phyloP scores from a whole-genome alignment of 2,329 filamentous ascomycete species.

The Cladophialophora bantiana region DNA sequence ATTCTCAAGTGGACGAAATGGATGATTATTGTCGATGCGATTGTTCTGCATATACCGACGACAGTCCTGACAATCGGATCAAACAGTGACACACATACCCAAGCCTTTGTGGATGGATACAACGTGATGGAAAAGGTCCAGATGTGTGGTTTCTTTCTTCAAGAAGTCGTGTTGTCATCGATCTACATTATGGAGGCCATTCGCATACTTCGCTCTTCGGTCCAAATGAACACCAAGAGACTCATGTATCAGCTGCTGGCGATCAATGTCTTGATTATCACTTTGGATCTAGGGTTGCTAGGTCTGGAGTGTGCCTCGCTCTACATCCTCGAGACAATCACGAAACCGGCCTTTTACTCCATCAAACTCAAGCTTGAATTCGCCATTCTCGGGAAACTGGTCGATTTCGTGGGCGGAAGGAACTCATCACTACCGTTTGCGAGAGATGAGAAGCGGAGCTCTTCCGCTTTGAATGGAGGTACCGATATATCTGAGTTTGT shows the following conservation, averaged over 20 bases:
- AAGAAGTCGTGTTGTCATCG: slow-evolving; percentile 62
- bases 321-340: slow-evolving; percentile 56
- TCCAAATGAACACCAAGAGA: slow-evolving; percentile 51
- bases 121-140: slow-evolving; percentile 63
- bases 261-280: slow-evolving; percentile 58
- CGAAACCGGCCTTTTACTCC: slow-evolving; percentile 57
- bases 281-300: slow-evolving; percentile 54
- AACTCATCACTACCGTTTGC: slow-evolving; percentile 17
- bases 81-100: slow-evolving; percentile 41
- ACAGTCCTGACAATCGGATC: slow-evolving; percentile 55
- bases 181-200: slow-evolving; percentile 63
- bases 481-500: slow-evolving; percentile 54
- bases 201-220: slow-evolving; percentile 58
- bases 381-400: slow-evolving; percentile 55
- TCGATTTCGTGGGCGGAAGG: slow-evolving; percentile 47
- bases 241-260: slow-evolving; percentile 58
- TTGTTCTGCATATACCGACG: slow-evolving; percentile 55
- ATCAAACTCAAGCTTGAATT: slow-evolving; percentile 60
- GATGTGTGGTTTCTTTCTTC: slow-evolving; percentile 63
- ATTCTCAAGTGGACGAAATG: slow-evolving; percentile 51
- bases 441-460: slow-evolving; percentile 21
- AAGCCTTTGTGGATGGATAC: slow-evolving; percentile 48
- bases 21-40: slow-evolving; percentile 57
- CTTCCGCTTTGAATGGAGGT: slow-evolving; percentile 11
- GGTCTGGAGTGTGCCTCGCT: slow-evolving; percentile 53